Conservation (phyloP, 2,329 filamentous ascomycete genomes). For the Xylariaceae sp. region DNA sequence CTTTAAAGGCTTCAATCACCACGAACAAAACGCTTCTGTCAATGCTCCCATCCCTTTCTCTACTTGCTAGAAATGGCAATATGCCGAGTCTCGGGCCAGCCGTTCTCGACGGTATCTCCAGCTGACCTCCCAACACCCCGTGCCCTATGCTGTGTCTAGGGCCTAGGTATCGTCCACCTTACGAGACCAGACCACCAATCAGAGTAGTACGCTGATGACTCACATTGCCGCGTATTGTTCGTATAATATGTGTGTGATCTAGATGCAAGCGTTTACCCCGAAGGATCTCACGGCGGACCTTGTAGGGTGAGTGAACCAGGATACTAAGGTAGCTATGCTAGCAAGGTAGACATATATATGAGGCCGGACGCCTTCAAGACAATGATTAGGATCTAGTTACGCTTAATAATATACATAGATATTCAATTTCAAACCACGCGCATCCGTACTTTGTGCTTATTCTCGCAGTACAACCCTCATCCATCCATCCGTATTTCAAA, state of each 20-base stretch:
- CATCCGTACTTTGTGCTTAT: too few relatives aligned
- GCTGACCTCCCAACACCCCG: not conserved
- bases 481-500: too few relatives aligned
- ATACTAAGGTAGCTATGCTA: too few relatives aligned
- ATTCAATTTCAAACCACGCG: too few relatives aligned
- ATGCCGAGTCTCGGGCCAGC: not conserved
- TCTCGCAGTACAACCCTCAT: not conserved
- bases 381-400: too few relatives aligned
- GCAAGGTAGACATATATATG: too few relatives aligned
- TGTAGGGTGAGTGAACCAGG: too few relatives aligned
- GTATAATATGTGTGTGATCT: not conserved
- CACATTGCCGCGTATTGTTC: not conserved
- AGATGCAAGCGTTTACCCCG: not conserved
- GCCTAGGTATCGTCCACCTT: not conserved
- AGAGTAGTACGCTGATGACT: conserved; percentile 17
- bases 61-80: conserved; percentile 3
- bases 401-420: too few relatives aligned
- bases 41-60: too few relatives aligned
- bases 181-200: not conserved
- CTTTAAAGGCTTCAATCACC: too few relatives aligned
- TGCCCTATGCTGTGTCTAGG: not conserved
- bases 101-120: not conserved
- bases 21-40: too few relatives aligned
- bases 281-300: not conserved
- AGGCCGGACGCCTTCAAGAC: too few relatives aligned